Percentiles rank a stretch among this genome's conserved stretches.
These are phyloP conservation scores for Plasmodium ovale DNA, from an alignment of 169 alveolate species.

Conservation along the genomic window DNA sequence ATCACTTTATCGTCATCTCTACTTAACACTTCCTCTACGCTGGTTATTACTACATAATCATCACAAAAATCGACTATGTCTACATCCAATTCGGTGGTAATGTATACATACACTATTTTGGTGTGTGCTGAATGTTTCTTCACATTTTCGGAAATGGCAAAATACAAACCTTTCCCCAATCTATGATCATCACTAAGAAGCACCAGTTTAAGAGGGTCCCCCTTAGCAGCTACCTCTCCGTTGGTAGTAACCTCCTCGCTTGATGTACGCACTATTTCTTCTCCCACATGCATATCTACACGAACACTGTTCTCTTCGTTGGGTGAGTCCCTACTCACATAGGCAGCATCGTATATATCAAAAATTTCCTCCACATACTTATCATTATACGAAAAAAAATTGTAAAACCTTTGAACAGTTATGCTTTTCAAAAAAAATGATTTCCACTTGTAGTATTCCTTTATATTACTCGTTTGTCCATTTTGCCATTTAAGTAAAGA, in stretches of 20 bases:
- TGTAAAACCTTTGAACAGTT: constrained; percentile 26
- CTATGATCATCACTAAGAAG: constrained; percentile 5
- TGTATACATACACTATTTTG: constrained; percentile 6
- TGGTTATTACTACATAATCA: neutral
- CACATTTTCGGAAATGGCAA: constrained; percentile 14
- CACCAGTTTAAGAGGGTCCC: neutral
- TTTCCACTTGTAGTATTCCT: constrained; percentile 32
- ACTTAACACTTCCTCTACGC: constrained; percentile 5
- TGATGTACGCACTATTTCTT: neutral
- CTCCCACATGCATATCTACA: no score
- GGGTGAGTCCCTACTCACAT: neutral
- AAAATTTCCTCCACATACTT: constrained; percentile 60
- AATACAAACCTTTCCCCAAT: constrained; percentile 19
- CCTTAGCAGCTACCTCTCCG: neutral
- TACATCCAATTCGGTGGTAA: neutral
- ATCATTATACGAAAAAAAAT: constrained; percentile 64
- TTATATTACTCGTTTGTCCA: neutral
- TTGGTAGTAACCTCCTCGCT: neutral
- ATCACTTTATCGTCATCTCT: constrained; percentile 6
- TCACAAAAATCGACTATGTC: constrained; percentile 27
- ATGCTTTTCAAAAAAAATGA: constrained; percentile 10
- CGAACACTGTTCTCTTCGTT: neutral
- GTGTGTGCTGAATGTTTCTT: neutral
- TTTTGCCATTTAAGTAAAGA: constrained; percentile 34
- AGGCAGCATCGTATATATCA: neutral